Evolutionary conservation across 2,329 filamentous ascomycete species (phyloP), one percentile per base, ranked within the genome.

Genomic region (Orbilia brochopaga): DNA sequence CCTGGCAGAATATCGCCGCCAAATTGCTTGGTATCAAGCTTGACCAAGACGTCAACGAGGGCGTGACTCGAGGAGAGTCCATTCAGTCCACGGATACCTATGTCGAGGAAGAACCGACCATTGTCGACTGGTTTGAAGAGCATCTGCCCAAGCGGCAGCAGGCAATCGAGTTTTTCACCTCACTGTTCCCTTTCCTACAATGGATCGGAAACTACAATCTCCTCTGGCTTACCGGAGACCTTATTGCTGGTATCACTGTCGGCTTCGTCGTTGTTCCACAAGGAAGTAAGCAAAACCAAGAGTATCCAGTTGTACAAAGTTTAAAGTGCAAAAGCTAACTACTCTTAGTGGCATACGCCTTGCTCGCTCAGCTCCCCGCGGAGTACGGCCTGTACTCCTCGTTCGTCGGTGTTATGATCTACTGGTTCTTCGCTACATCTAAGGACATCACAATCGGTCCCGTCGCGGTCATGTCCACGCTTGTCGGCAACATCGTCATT

Each of bases 391-490:
- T 97, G 0, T 96, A 96, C 80, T 94, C 93, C 0, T 97, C 93
- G 0, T 97, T 99, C 78, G 94, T 97, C 85, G 94, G 93, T 56
- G 92, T 96, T 15, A 79, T 96, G 74, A 84, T 96, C 73, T 99
- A 99, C 81, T 97, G 93, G 93, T 90, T 97, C 78, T 97, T 97
- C 78, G 94, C 92, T 35, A 99, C 94, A 0, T 97, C 93, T 13
- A 99, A 97, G 79, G 93, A 99, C 79, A 97, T 99, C 78, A 97
- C 93, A 8, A 97, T 97, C 64, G 93, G 93, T 15, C 93, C 93
- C 32, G 94, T 97, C 54, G 94, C 94, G 40, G 94, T 97, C 75
- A 90, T 97, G 85, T 97, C 92, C 0, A 95, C 90, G 2, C 85
- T 99, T 15, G 89, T 91, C 1, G 94, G 94, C 50, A 89, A 89